These are phyloP conservation scores for Camelina sativa DNA, from an alignment of 345 rosid genomes.

Conservation along the genomic window DNA sequence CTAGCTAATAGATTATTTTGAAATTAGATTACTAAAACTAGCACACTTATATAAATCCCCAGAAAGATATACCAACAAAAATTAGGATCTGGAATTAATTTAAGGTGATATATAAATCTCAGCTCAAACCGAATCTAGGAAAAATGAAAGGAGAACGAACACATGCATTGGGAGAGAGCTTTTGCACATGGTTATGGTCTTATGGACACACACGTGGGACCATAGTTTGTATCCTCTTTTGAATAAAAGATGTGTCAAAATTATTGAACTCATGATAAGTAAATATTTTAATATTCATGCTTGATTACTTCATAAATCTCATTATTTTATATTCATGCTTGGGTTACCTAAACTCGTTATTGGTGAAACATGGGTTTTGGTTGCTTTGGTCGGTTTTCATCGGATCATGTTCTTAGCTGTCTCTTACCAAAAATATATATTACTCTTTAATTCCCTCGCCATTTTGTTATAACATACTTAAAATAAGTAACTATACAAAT, in stretches of 20 bases:
- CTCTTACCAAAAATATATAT: conserved; percentile 16
- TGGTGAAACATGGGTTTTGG: conserved; percentile 26
- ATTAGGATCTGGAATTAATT: background rate
- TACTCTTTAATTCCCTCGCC: background rate
- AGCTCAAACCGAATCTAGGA: conserved; percentile 18
- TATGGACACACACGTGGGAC: conserved; percentile 38
- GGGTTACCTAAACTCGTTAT: conserved; percentile 5
- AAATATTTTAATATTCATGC: background rate
- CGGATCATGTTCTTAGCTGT: conserved; percentile 10
- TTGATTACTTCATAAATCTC: background rate
- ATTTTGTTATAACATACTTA: background rate
- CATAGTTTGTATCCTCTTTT: conserved; percentile 8
- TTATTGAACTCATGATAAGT: conserved; percentile 22
- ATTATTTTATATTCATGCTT: background rate
- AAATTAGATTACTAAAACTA: background rate
- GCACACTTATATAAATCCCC: background rate
- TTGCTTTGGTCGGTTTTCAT: conserved; percentile 29
- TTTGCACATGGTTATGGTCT: conserved; percentile 42
- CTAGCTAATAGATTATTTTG: background rate
- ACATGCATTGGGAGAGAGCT: conserved; percentile 26
- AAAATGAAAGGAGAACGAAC: conserved; percentile 37
- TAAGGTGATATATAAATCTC: background rate
- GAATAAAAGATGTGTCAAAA: background rate
- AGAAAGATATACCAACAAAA: background rate
- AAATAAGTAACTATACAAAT: background rate